phyloP scores from a whole-genome alignment of 2,329 filamentous ascomycete species.

The Aspergillus tubingensis region DNA sequence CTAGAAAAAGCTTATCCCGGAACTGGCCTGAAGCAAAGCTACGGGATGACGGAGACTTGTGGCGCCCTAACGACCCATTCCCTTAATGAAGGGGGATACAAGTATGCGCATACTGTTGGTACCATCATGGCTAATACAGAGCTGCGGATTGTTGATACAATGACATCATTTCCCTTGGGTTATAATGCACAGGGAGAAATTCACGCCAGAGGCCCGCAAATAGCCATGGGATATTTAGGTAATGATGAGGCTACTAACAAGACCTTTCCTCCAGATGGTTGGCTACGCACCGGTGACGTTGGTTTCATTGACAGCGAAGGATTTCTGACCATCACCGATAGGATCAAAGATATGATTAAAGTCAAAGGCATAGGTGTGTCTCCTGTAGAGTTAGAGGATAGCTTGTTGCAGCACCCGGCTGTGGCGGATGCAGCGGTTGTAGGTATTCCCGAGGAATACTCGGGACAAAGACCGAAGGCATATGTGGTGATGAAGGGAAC shows the following conservation, averaged over 20 bases:
- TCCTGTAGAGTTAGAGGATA: conserved; percentile 65
- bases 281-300: conserved; percentile 67
- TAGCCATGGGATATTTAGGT: conserved; percentile 69
- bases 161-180: too few species aligned
- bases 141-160: conserved; percentile 54
- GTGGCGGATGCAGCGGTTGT: conserved; percentile 61
- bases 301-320: conserved; percentile 47
- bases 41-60: conserved; percentile 69
- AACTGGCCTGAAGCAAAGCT: conserved; percentile 65
- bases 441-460: conserved; percentile 33
- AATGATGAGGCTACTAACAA: conserved; percentile 70
- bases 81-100: conserved; percentile 41
- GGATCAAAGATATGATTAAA: conserved; percentile 70
- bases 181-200: conserved; percentile 52
- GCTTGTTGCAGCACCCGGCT: conserved; percentile 58
- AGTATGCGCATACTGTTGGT: conserved; percentile 43
- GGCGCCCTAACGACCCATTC: background rate
- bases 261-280: conserved; percentile 64
- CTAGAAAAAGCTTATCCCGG: conserved; percentile 59
- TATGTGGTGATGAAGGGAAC: conserved; percentile 53
- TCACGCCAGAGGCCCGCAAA: conserved; percentile 75
- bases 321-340: conserved; percentile 53
- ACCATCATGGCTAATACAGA: conserved; percentile 62
- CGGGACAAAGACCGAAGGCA: conserved; percentile 60
- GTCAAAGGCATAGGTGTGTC: conserved; percentile 61